Base-by-base conservation (phyloP, 2,329 filamentous ascomycete genomes). In the Sporothrix brunneoviolacea region DNA sequence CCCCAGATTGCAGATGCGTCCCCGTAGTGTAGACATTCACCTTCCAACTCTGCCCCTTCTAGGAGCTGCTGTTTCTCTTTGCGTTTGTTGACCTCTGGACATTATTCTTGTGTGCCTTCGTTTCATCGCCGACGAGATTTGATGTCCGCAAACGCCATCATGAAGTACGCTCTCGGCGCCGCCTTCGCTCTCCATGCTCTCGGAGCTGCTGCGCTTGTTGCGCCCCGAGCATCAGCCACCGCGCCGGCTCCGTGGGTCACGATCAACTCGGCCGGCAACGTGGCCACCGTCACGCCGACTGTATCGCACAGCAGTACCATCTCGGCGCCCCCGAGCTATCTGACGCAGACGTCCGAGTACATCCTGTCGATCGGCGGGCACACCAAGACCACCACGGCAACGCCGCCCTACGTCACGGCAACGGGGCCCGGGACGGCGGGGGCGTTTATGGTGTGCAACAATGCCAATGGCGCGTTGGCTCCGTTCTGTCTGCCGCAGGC, bases 401-500 rank as follows among this genome's bases (percentile, higher is more conserved):
- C 58, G n/a, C 55, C 63, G 2, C 64, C 64, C 4, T 62, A 64
- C 3, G 64, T 64, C 1, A 61, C 60, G 2, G 65, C 65, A 4
- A 59, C 60, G 0, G 59, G 58, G 3, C 53, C 47, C 4, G 42
- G 48, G 8, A 55, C 53, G 4, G 57, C 53, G 15, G 65, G 64
- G 16, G 59, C 60, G 6, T 64, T 66, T 39, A 59, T 65, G 30
- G 55, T 58, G 10, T 69, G 67, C 58, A 53, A 56, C 30, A 57
- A 58, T 33, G 54, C 59, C 22, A 61, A 61, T 13, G 13, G 13
- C 5, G 57, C 60, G 19, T 13, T 15, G 8, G 54, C 52, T 12
- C 67, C 66, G 0, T 68, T 69, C 41, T 69, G 67, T 49, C 58
- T 59, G 41, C 67, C 67, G 1, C 52, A 53, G 30, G 33, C 55